These are phyloP conservation scores for Trichoderma virens DNA, from an alignment of 495 filamentous ascomycete species.

Conservation along the genomic window DNA sequence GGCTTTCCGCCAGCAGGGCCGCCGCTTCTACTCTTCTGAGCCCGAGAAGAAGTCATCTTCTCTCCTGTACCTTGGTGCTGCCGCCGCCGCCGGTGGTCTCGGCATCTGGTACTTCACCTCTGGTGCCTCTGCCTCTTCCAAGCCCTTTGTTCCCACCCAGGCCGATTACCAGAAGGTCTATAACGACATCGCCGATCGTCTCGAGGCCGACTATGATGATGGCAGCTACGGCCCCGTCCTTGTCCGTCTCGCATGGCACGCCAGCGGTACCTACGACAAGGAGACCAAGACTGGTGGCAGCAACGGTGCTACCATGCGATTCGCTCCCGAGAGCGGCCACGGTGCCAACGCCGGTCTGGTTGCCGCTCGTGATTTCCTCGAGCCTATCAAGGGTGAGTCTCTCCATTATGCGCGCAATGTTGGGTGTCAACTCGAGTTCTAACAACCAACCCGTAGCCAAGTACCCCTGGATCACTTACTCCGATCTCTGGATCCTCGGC, in stretches of 20 bases:
- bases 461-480: constrained; percentile 94
- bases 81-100: constrained; percentile 53
- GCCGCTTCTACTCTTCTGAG: constrained; percentile 71
- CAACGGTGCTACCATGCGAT: constrained; percentile 98
- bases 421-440: constrained; percentile 18
- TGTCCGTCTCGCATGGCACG: constrained; percentile 80
- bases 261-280: constrained; percentile 81
- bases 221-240: constrained; percentile 91
- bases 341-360: constrained; percentile 91
- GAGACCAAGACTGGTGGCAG: constrained; percentile 85
- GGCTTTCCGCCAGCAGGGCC: constrained; percentile 55
- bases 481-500: constrained; percentile 90
- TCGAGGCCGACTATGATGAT: constrained; percentile 94
- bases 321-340: constrained; percentile 83
- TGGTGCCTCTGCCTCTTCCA: constrained; percentile 42
- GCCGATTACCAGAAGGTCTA: constrained; percentile 96
- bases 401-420: background rate
- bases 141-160: constrained; percentile 63
- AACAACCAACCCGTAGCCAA: constrained; percentile 44
- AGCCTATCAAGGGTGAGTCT: constrained; percentile 69
- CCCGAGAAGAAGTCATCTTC: constrained; percentile 49
- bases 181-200: constrained; percentile 66
- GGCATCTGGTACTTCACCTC: constrained; percentile 65
- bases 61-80: constrained; percentile 34
- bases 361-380: constrained; percentile 82